phyloP scores from a whole-genome alignment of 2,329 filamentous ascomycete genomes.

The Pestalotiopsis sp. region DNA sequence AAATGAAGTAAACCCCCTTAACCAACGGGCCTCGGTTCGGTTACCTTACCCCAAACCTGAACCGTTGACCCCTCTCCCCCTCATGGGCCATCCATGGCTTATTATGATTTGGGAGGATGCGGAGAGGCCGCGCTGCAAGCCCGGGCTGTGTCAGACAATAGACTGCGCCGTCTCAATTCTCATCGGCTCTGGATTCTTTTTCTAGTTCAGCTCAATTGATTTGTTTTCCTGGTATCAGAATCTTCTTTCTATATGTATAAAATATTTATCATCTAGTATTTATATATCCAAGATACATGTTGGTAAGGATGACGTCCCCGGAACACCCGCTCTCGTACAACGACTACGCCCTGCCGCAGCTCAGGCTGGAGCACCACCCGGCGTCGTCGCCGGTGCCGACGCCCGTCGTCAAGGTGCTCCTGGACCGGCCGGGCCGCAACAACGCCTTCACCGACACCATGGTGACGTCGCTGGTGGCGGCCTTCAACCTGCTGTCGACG shows the following conservation, averaged over 20 bases:
- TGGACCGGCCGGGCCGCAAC: slow-evolving; percentile 66
- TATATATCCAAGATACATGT: no score
- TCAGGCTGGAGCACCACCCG: slow-evolving; percentile 53
- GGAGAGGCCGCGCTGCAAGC: background rate
- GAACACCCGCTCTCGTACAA: slow-evolving; percentile 39
- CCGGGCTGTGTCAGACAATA: background rate
- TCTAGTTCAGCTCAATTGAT: background rate
- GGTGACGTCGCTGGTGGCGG: slow-evolving; percentile 60
- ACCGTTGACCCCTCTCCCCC: slow-evolving; percentile 4
- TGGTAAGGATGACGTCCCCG: slow-evolving; percentile 15
- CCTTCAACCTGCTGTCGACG: slow-evolving; percentile 51
- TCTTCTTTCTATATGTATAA: background rate
- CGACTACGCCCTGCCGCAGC: slow-evolving; percentile 41
- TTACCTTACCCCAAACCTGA: slow-evolving; percentile 13
- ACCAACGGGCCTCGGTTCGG: slow-evolving; percentile 13
- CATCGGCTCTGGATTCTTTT: background rate
- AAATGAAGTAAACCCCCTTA: background rate
- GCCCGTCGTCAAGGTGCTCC: slow-evolving; percentile 62
- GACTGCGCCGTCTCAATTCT: background rate
- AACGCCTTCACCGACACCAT: slow-evolving; percentile 73
- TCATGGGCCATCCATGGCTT: background rate
- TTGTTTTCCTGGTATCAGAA: background rate
- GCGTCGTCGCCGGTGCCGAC: slow-evolving; percentile 56
- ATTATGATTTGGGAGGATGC: background rate
- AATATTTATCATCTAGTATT: background rate